Evolutionary conservation across 176 grass and related monocot species (phyloP).

Genomic region (Musa acuminata): DNA sequence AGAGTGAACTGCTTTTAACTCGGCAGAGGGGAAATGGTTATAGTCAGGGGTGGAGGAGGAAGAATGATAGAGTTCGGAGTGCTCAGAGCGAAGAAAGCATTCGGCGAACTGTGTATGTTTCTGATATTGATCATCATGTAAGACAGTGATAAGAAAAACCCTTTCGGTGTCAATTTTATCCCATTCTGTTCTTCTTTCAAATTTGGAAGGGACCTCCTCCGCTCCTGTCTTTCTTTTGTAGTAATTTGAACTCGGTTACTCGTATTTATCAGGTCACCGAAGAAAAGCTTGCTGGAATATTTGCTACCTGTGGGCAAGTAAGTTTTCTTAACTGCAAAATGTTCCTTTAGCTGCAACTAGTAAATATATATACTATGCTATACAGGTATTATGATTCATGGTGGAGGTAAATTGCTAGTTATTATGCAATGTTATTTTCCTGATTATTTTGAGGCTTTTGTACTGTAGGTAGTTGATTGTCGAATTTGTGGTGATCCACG

Average conservation of each 20-base stretch:
- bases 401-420: slow-evolving; percentile 10
- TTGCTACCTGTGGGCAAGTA: slow-evolving; percentile 76
- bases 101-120: slow-evolving; percentile 76
- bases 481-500: slow-evolving; percentile 86
- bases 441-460: slow-evolving; percentile 9
- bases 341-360: background rate
- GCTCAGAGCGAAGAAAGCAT: slow-evolving; percentile 66
- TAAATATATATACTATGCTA: slow-evolving; percentile 2
- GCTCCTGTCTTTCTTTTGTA: no score
- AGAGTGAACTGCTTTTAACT: background rate
- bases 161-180: background rate
- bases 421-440: background rate
- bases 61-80: slow-evolving; percentile 33
- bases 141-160: slow-evolving; percentile 21
- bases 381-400: background rate
- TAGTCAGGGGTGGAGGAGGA: slow-evolving; percentile 40
- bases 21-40: slow-evolving; percentile 55
- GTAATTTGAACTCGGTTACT: no score
- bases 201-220: background rate
- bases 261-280: slow-evolving; percentile 56
- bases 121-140: slow-evolving; percentile 90
- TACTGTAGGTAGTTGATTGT: slow-evolving; percentile 75
- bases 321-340: slow-evolving; percentile 22
- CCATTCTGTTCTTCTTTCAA: slow-evolving; percentile 3
- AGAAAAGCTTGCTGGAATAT: slow-evolving; percentile 89